Conservation (phyloP, 2,329 filamentous ascomycete species). For the Talaromyces sp. region DNA sequence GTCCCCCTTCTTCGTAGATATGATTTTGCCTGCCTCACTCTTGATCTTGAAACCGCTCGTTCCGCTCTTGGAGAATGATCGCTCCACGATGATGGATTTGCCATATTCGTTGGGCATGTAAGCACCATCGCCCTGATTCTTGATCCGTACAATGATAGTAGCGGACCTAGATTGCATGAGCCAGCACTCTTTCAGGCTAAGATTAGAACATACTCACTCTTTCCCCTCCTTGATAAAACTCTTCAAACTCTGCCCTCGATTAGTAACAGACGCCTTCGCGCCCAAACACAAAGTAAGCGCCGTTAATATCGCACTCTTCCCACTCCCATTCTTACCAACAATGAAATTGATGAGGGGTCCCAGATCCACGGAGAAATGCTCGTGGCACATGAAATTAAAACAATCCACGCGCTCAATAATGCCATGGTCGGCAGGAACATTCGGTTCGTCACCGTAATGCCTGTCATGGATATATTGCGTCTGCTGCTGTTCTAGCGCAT, state of each 20-base stretch:
- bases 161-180: slow-evolving; percentile 41
- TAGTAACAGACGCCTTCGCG: slow-evolving; percentile 87
- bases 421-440: slow-evolving; percentile 73
- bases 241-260: slow-evolving; percentile 84
- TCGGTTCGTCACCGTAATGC: slow-evolving; percentile 56
- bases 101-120: slow-evolving; percentile 82
- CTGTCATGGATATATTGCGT: slow-evolving; percentile 59
- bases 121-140: slow-evolving; percentile 81
- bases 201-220: slow-evolving; percentile 53
- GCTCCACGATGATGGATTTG: slow-evolving; percentile 81
- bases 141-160: slow-evolving; percentile 76
- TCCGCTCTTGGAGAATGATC: slow-evolving; percentile 73
- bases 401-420: slow-evolving; percentile 86
- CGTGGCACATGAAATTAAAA: slow-evolving; percentile 95
- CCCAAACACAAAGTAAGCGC: slow-evolving; percentile 92
- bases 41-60: slow-evolving; percentile 84
- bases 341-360: slow-evolving; percentile 97
- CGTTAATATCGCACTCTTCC: slow-evolving; percentile 92
- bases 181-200: background rate
- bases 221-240: slow-evolving; percentile 85
- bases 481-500: slow-evolving; percentile 54
- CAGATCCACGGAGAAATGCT: slow-evolving; percentile 73
- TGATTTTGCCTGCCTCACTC: slow-evolving; percentile 61
- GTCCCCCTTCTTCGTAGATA: slow-evolving; percentile 80
- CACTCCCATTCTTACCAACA: slow-evolving; percentile 94